A percentile compares a stretch with the other conserved stretches of the same genome.
These are phyloP conservation scores for Phlebiopsis gigantea DNA, from an alignment of 768 basidiomycete species.

Conservation along the genomic window DNA sequence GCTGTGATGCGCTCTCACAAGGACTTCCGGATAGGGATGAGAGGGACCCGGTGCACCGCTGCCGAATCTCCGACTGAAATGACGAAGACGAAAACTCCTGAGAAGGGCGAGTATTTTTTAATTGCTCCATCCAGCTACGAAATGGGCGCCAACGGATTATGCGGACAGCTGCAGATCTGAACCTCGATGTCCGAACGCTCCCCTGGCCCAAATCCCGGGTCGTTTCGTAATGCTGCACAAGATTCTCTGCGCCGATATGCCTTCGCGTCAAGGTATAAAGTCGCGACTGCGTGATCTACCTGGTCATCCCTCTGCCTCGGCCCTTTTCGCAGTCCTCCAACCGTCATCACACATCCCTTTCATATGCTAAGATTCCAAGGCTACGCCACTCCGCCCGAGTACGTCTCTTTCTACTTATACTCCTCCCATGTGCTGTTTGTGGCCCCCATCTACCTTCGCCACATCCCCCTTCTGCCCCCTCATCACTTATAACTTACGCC, in stretches of 20 bases:
- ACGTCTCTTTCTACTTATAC: neutral
- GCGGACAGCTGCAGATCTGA: neutral
- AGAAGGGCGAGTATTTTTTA: neutral
- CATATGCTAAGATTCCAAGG: neutral
- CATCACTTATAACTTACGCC: neutral
- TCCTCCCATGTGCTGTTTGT: neutral
- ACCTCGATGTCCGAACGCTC: neutral
- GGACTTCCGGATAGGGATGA: neutral
- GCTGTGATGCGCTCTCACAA: neutral
- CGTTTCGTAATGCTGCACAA: conserved; percentile 13
- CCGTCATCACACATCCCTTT: neutral
- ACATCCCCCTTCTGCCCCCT: neutral
- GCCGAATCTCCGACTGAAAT: neutral
- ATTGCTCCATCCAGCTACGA: neutral
- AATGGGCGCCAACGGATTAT: neutral
- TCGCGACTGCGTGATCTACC: neutral
- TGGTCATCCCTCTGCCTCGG: conserved; percentile 5
- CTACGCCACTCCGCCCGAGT: neutral
- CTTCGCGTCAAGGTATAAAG: conserved; percentile 10
- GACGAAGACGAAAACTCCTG: neutral
- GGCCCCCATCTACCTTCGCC: no score
- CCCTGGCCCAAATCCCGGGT: conserved; percentile 6
- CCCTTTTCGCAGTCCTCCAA: neutral
- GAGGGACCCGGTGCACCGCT: conserved; percentile 1
- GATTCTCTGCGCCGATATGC: neutral